Evolutionary conservation across 306 rosid species (phyloP), one percentile per base, ranked within the genome.

Genomic region (Medicago arabica): DNA sequence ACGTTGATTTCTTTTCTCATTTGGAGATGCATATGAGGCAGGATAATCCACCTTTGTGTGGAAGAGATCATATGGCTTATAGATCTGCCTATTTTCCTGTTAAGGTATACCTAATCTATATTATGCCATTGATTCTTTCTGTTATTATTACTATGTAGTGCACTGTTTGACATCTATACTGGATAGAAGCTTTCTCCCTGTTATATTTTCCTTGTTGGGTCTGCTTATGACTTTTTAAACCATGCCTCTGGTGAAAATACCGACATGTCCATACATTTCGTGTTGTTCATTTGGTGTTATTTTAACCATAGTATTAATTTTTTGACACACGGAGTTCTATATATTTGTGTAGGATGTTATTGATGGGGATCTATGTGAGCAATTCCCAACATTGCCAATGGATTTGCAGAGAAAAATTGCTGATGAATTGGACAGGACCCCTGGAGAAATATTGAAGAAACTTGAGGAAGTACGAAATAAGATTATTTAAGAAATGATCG

Each of bases 1-100:
- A 95, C 41, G 96, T 95, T 63, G 98, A 92, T 79, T 95, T 95
- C 93, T 95, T 95, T 75, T 95, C 97, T 74, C 97, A 92, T 82
- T 74, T 95, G 91, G 98, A 92, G 91, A 95, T 95, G 98, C 91
- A 92, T 78, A 4, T 95, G 93, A 95, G 98, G 86, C 98, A 95
- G 89, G 97, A 95, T 64, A 85, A 92, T 83, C 97, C 97, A 1
- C 97, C 98, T 71, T 83, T 95, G 84, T 95, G 98, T 55, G 97
- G 97, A 55, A 92, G 98, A 86, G 98, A 95, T 81, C 98, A 95
- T 85, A 95, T 95, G 97, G 96, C 89, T 76, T 95, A 87, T 75
- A 85, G 98, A 85, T 95, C 98, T 69, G 93, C 98, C 36, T 95
- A 95, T 73, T 95, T 95, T 81, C 98, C 98, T 7, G 96, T 92